phyloP scores from a whole-genome alignment of 1,284 basidiomycete genomes.

The Cryptococcus floricola region DNA sequence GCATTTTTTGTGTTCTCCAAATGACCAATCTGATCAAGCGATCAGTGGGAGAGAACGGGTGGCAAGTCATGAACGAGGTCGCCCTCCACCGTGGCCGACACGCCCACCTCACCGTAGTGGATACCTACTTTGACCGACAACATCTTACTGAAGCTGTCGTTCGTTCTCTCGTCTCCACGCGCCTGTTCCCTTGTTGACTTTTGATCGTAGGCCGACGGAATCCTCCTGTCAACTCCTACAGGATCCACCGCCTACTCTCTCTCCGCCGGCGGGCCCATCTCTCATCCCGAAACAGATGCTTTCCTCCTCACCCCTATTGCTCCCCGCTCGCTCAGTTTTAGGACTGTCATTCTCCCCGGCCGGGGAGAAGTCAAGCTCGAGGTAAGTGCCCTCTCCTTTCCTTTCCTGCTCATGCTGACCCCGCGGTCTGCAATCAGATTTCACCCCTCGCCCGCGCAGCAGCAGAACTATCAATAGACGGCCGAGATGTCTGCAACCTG shows the following conservation, averaged over 20 bases:
- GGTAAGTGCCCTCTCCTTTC: conserved; percentile 52
- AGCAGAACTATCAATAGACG: conserved; percentile 89
- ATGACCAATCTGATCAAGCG: neutral
- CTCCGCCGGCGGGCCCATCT: conserved; percentile 92
- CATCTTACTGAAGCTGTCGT: conserved; percentile 94
- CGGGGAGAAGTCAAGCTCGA: conserved; percentile 76
- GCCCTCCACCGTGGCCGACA: conserved; percentile 85
- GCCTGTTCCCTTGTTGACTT: neutral
- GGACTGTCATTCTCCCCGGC: conserved; percentile 81
- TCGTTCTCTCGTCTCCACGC: conserved; percentile 45
- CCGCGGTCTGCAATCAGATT: conserved; percentile 57
- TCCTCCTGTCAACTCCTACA: conserved; percentile 93
- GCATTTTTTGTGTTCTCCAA: neutral
- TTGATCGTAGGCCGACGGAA: conserved; percentile 71
- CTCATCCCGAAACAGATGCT: conserved; percentile 86
- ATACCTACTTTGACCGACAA: conserved; percentile 91
- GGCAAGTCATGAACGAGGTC: conserved; percentile 98
- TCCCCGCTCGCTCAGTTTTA: conserved; percentile 85
- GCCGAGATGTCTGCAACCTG: conserved; percentile 73
- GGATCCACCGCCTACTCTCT: conserved; percentile 96
- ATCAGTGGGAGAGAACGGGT: conserved; percentile 55
- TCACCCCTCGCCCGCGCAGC: conserved; percentile 77
- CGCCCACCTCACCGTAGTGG: conserved; percentile 89
- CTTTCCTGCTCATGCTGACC: neutral
- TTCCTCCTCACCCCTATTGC: conserved; percentile 92